Conservation (phyloP, 164 flowering plant genomes). For the Buxus sempervirens region DNA sequence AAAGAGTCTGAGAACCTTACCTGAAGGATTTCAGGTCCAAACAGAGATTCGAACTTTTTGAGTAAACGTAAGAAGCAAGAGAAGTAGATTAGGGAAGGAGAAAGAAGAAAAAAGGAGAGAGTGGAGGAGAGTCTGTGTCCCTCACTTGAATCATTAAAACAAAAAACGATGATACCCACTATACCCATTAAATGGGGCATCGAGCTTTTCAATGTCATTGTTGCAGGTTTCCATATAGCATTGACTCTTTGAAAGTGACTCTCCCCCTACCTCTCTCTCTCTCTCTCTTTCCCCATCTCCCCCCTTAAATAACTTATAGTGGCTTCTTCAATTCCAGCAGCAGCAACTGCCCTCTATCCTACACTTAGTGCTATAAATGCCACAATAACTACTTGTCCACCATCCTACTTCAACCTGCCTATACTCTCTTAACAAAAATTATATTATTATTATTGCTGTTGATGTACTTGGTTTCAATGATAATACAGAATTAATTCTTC, state of each 20-base stretch:
- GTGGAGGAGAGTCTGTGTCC: neutral
- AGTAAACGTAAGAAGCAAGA: slow-evolving; percentile 7
- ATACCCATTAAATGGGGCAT: neutral
- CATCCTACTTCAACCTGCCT: neutral
- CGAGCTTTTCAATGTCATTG: slow-evolving; percentile 9
- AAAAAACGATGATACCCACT: neutral
- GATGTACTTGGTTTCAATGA: no score
- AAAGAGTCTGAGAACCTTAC: no score
- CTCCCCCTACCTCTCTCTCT: neutral
- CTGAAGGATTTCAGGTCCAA: neutral
- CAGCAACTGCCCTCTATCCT: neutral
- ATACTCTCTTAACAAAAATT: no score
- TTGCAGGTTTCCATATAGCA: slow-evolving; percentile 1
- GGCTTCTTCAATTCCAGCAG: neutral
- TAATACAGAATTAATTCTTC: no score
- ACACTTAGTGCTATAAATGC: neutral
- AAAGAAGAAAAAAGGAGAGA: neutral
- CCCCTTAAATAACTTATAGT: neutral
- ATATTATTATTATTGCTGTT: no score
- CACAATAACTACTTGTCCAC: neutral
- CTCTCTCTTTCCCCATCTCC: neutral
- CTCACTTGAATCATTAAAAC: neutral
- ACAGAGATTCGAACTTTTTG: slow-evolving; percentile 2
- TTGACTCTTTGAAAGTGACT: slow-evolving; percentile 14
- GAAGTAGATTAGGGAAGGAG: neutral